Conservation (phyloP, 106 monocot species). For the Allium cepa region DNA sequence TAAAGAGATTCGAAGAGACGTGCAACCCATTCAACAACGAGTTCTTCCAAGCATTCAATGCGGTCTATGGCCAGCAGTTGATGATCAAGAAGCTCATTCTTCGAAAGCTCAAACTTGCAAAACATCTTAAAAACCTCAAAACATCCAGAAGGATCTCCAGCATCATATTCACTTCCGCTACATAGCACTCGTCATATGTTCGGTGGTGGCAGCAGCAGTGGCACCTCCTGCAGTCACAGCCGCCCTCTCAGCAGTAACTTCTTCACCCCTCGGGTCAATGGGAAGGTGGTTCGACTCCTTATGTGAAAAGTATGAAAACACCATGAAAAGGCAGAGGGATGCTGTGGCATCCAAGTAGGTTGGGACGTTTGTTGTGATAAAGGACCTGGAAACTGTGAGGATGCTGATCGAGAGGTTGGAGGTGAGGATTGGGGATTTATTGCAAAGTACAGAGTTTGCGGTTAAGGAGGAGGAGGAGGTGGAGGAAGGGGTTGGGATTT, state of each 20-base stretch:
- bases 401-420: conserved; percentile 36
- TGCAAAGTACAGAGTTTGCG: conserved; percentile 29
- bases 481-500: conserved; percentile 10
- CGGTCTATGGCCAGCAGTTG: conserved; percentile 30
- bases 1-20: conserved; percentile 23
- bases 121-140: conserved; percentile 26
- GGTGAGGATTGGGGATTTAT: conserved; percentile 21
- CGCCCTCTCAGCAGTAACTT: conserved; percentile 26
- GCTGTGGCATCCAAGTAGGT: conserved; percentile 28
- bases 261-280: conserved; percentile 34
- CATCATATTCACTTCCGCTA: conserved; percentile 33
- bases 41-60: conserved; percentile 34
- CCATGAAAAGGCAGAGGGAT: conserved; percentile 28
- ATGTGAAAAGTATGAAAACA: conserved; percentile 32
- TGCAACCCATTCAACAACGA: conserved; percentile 41
- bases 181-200: conserved; percentile 38
- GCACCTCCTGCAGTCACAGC: conserved; percentile 47
- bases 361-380: conserved; percentile 26
- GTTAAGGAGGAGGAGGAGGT: conserved; percentile 22
- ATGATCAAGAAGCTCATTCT: conserved; percentile 25
- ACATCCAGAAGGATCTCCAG: conserved; percentile 43
- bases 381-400: conserved; percentile 49
- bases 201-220: conserved; percentile 42
- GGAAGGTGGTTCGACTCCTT: conserved; percentile 54
- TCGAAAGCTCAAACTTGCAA: conserved; percentile 31